These are phyloP conservation scores for Suillus occidentalis DNA, from an alignment of 768 basidiomycete species.

Conservation along the genomic window DNA sequence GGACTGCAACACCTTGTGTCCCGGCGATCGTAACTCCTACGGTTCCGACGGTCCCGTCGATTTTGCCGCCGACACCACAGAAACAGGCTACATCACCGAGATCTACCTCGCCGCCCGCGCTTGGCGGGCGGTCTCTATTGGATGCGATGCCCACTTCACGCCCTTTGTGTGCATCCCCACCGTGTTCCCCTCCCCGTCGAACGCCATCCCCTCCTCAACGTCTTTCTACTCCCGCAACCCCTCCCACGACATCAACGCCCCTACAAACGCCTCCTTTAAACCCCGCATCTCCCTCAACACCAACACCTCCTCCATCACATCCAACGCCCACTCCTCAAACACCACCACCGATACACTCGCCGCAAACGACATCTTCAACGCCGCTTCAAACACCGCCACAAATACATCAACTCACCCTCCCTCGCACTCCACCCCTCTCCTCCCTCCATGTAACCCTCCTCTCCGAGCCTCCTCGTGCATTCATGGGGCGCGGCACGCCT, in stretches of 20 bases:
- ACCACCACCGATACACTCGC: not conserved
- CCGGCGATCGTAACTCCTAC: not conserved
- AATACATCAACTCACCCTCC: constrained; percentile 16
- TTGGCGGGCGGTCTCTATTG: not conserved
- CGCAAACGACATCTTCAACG: not conserved
- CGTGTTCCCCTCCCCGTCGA: not conserved
- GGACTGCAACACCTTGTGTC: not conserved
- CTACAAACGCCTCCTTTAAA: not conserved
- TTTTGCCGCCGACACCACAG: not conserved
- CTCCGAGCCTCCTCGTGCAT: constrained; percentile 33
- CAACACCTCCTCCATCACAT: not conserved
- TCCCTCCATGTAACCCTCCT: constrained; percentile 33
- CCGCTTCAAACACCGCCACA: constrained; percentile 7
- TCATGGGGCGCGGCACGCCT: constrained; percentile 35
- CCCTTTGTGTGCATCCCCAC: not conserved
- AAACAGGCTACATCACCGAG: not conserved
- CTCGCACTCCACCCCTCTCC: constrained; percentile 19
- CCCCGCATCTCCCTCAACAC: not conserved
- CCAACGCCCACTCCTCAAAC: not conserved
- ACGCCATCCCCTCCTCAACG: not conserved
- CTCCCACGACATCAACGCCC: not conserved
- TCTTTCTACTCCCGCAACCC: not conserved
- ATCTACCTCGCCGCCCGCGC: not conserved
- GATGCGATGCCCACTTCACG: not conserved
- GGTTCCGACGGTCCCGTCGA: not conserved